Evolutionary conservation across 208 protist species (phyloP), one percentile per base, ranked within the genome.

Genomic region (Tetramitus jugosus): DNA sequence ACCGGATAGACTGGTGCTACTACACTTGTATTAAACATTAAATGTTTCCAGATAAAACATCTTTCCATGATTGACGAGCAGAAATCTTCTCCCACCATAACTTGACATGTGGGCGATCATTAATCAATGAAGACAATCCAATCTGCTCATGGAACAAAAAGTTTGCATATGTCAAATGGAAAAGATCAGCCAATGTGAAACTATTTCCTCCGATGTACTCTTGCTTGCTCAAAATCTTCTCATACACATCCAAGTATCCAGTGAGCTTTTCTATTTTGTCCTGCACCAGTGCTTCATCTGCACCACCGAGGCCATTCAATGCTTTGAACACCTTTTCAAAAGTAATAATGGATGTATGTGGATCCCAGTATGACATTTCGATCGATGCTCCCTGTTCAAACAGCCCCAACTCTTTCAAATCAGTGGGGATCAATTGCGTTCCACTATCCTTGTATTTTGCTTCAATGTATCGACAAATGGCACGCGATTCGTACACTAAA

Each of bases 361-460:
- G 2, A 39, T 67, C 33, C 14, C 17, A 67, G 61, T 67, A 67
- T 39, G 61, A 67, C 2, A 31, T 31, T 37, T 67, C 61, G 31
- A 67, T 67, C 2, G 61, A 67, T 39, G 61, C 61, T 23, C 61
- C 61, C 37, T 67, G 61, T 10, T 67, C 61, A 39, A 67, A 67
- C n/a, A 67, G 26, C 2, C 31, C 61, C 26, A 39, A 31, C 4
- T 17, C 61, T 31, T 67, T 67, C 31, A 67, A 31, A 3, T 67
- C 61, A 37, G 61, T 67, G n/a, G 61, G 61, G 61, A 67, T 67
- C 33, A 67, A 67, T 39, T 67, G 31, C 17, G 61, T 67, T 67
- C 61, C 61, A 39, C 37, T 17, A 67, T 10, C 31, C 61, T 67
- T 67, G 61, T 37, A 67, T 31, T 67, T 67, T 0, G 0, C 2